Conservation (phyloP, 208 protist genomes). For the Crithidia expoeki region DNA sequence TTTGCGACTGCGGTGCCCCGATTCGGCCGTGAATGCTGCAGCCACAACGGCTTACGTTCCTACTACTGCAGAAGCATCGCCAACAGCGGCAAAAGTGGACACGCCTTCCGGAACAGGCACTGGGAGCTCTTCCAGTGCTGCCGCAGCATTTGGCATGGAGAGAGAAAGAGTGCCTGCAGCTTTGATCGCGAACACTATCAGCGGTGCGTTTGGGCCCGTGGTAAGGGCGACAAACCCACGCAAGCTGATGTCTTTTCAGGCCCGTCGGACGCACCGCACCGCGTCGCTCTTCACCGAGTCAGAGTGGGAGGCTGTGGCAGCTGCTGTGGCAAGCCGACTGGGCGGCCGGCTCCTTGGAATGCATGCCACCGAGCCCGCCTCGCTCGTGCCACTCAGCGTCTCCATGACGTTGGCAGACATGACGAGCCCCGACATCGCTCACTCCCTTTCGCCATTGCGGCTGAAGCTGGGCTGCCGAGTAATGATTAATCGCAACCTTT, state of each 20-base stretch:
- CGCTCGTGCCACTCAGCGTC: conserved; percentile 68
- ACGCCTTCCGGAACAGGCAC: not conserved
- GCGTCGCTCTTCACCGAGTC: conserved; percentile 10
- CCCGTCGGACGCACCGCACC: not conserved
- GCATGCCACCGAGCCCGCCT: conserved; percentile 52
- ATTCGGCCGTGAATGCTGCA: no score
- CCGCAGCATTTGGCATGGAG: no score
- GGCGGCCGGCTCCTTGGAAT: conserved; percentile 49
- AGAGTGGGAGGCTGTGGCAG: conserved; percentile 51
- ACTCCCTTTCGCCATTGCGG: conserved; percentile 66
- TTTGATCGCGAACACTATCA: not conserved
- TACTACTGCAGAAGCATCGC: no score
- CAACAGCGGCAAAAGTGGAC: not conserved
- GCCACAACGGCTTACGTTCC: no score
- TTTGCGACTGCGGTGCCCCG: conserved; percentile 56
- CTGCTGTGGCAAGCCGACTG: conserved; percentile 42
- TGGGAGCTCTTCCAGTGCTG: not conserved
- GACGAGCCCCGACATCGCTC: conserved; percentile 46
- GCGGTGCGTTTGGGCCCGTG: not conserved
- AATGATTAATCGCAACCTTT: conserved; percentile 92
- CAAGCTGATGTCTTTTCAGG: not conserved
- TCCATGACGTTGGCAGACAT: conserved; percentile 69
- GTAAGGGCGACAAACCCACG: not conserved
- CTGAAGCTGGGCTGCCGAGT: conserved; percentile 90
- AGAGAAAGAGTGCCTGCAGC: not conserved